Percentiles rank a stretch among this genome's conserved stretches.
These are phyloP conservation scores for Paecilomyces niveus DNA, from an alignment of 2,329 filamentous ascomycete species.

Conservation along the genomic window DNA sequence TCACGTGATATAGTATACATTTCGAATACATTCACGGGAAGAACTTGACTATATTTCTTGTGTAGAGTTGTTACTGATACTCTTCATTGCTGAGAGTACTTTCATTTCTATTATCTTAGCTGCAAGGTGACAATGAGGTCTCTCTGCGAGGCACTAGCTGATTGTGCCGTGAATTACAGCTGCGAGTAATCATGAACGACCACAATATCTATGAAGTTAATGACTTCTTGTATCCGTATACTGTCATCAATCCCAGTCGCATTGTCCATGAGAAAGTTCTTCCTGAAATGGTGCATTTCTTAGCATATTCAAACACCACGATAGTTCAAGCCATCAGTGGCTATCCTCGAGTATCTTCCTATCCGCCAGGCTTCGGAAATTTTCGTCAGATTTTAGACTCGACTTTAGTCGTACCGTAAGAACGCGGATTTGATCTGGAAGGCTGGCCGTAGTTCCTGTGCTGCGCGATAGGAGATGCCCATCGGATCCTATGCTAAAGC, in stretches of 20 bases:
- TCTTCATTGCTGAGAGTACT: neutral
- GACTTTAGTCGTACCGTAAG: neutral
- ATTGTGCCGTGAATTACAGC: neutral
- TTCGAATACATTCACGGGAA: neutral
- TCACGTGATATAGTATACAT: neutral
- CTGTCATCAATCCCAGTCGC: too few species aligned
- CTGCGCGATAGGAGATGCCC: too few species aligned
- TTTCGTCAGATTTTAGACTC: neutral
- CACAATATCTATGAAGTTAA: too few species aligned
- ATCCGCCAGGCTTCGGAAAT: neutral
- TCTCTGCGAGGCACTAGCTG: too few species aligned
- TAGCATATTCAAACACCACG: neutral
- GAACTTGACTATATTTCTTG: neutral
- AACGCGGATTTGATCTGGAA: neutral
- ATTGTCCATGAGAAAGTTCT: too few species aligned
- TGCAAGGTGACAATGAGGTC: neutral
- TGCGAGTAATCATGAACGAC: neutral
- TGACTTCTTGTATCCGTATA: too few species aligned
- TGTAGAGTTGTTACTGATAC: neutral
- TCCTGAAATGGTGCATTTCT: neutral
- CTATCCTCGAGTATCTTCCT: neutral
- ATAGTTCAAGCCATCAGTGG: neutral
- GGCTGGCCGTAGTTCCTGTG: too few species aligned
- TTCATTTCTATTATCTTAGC: neutral
- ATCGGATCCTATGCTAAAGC: too few species aligned